These are phyloP conservation scores for Chrysosphaeria jannelii DNA, from an alignment of 2,329 filamentous ascomycete genomes.

Conservation along the genomic window DNA sequence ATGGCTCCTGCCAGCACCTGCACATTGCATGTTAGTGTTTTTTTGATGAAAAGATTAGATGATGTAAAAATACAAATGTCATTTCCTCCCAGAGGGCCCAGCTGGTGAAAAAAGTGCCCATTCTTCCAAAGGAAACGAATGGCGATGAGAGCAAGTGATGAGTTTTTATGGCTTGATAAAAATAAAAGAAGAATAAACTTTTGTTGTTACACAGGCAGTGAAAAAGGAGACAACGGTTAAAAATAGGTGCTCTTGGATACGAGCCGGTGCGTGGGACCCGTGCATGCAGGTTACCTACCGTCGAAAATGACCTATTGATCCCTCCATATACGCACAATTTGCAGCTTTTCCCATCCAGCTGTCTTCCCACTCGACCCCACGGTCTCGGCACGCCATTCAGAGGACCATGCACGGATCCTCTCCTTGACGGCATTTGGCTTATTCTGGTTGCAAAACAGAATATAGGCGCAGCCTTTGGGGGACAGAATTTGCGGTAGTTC, in stretches of 20 bases:
- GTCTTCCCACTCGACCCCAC: constrained; percentile 62
- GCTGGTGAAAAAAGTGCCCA: constrained; percentile 26
- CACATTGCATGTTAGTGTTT: background rate
- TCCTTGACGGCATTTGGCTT: constrained; percentile 24
- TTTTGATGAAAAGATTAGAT: background rate
- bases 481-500: constrained; percentile 34
- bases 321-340: constrained; percentile 65
- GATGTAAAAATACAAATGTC: constrained; percentile 36
- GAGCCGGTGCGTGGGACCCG: too few species aligned
- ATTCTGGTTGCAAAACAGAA: constrained; percentile 77
- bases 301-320: constrained; percentile 6
- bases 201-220: too few species aligned
- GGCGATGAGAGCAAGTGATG: too few species aligned
- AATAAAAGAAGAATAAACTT: too few species aligned
- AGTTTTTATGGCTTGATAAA: too few species aligned
- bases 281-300: too few species aligned
- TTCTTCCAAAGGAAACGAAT: too few species aligned
- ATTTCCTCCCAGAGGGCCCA: constrained; percentile 78
- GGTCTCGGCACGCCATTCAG: constrained; percentile 41
- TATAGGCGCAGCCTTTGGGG: constrained; percentile 49
- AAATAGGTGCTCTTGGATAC: too few species aligned
- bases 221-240: too few species aligned
- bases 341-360: constrained; percentile 82
- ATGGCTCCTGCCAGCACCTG: constrained; percentile 49
- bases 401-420: constrained; percentile 6